Evolutionary conservation across 2,329 filamentous ascomycete species (phyloP), one percentile per base, ranked within the genome.

Genomic region (Microdochium nivale): DNA sequence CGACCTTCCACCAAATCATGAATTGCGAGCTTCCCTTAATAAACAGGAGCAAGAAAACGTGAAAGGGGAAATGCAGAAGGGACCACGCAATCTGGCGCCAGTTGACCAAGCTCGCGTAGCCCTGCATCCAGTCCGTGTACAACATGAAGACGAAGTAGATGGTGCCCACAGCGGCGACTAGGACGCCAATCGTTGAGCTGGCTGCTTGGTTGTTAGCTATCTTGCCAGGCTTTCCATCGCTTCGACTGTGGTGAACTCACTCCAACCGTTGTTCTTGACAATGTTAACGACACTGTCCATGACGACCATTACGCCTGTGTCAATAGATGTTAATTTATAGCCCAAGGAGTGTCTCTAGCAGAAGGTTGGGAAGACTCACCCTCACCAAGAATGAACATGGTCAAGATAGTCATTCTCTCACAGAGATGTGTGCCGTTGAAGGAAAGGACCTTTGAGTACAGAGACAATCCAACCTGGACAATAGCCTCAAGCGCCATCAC

Each of bases 381-480:
- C 56, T 85, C 82, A 7, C 83, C 82, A 53, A 86, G 75, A 50
- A 86, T 81, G 54, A 86, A 84, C 48, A 86, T 70, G 0, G 82
- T 86, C 51, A 86, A 69, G 2, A 85, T 70, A 13, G 76, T 78
- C 74, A 86, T 78, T 10, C 84, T 75, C 59, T 83, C 79, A 59
- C 82, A 81, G 51, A 86, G 63, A 60, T 85, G 80, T 0, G 80
- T 86, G 52, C 77, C 71, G 53, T 80, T 76, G 60, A 86, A 81
- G 52, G 77, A 78, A 35, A 85, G 71, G 46, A 78, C 74, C 2
- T 75, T 70, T 64, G 73, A 84, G 24, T 68, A 65, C 44, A 71
- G 74, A 5, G 81, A 81, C 2, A 83, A 66, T 2, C 63, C 65
- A 37, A 85, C 70, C 2, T 77, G 73, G 5, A 71, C 58, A 19